A percentile compares a stretch with the other conserved stretches of the same genome.
Conservation (phyloP, 140 eudicot species). For the Ambrosia hybrid region DNA sequence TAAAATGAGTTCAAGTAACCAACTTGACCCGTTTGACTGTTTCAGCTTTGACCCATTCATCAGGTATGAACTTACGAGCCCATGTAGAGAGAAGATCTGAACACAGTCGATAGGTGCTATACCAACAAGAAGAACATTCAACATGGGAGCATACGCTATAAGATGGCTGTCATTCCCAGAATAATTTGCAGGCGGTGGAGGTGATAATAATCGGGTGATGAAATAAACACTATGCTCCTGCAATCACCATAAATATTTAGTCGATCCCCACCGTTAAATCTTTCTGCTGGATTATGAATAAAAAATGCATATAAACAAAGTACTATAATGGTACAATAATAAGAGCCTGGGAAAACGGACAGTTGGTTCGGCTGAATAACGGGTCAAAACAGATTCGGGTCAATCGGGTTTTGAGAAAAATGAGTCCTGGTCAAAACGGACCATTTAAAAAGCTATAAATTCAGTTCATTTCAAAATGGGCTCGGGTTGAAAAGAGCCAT, state of each 20-base stretch:
- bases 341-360: too few species aligned
- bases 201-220: conserved; percentile 85
- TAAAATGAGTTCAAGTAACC: conserved; percentile 1
- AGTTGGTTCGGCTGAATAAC: too few species aligned
- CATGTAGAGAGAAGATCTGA: conserved; percentile 93
- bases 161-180: conserved; percentile 72
- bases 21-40: background rate
- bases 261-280: background rate
- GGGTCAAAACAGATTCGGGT: background rate
- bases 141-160: conserved; percentile 82
- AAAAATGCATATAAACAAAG: background rate
- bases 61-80: conserved; percentile 59
- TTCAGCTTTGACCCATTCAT: too few species aligned
- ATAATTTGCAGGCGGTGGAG: conserved; percentile 65
- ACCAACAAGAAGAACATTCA: conserved; percentile 77
- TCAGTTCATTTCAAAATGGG: background rate
- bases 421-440: too few species aligned
- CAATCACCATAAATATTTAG: background rate
- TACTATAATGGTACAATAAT: too few species aligned
- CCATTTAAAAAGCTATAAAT: too few species aligned
- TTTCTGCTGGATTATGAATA: background rate
- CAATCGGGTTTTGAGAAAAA: background rate
- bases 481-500: background rate
- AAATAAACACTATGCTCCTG: conserved; percentile 89
- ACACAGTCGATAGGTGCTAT: conserved; percentile 89